Percentiles rank a stretch among this genome's conserved stretches.
Evolutionary conservation across 768 basidiomycete genomes (phyloP).

Genomic region (Xerocomellus chrysenteron): DNA sequence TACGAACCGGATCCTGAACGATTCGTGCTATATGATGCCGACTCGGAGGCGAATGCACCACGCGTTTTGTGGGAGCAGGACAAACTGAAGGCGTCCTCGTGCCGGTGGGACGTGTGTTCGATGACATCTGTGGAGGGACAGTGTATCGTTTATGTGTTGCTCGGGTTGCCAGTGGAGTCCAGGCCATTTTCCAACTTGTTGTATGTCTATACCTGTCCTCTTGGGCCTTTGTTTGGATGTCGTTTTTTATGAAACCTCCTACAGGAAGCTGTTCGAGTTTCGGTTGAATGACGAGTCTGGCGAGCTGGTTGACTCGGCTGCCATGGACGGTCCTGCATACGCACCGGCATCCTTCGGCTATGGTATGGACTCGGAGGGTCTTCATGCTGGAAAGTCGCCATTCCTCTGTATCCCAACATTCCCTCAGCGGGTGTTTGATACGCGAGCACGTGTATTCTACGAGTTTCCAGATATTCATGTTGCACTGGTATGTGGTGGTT

Average conservation of each 20-base stretch:
- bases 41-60: background rate
- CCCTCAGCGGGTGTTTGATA: background rate
- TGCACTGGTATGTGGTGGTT: background rate
- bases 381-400: background rate
- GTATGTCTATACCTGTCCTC: background rate
- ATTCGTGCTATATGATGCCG: background rate
- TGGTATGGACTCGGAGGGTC: no score
- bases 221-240: background rate
- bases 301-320: background rate
- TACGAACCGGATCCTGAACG: background rate
- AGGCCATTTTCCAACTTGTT: background rate
- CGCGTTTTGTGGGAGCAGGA: background rate
- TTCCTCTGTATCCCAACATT: background rate
- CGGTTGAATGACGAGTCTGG: background rate
- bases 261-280: background rate
- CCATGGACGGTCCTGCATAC: background rate
- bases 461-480: fast-evolving
- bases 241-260: background rate
- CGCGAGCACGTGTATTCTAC: background rate
- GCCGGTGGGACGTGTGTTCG: background rate
- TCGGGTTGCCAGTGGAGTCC: background rate
- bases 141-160: background rate
- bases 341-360: fast-evolving
- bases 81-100: fast-evolving
- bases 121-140: background rate